These are phyloP conservation scores for Lodderomyces margitis DNA, from an alignment of 1,139 yeast genomes.

Conservation along the genomic window DNA sequence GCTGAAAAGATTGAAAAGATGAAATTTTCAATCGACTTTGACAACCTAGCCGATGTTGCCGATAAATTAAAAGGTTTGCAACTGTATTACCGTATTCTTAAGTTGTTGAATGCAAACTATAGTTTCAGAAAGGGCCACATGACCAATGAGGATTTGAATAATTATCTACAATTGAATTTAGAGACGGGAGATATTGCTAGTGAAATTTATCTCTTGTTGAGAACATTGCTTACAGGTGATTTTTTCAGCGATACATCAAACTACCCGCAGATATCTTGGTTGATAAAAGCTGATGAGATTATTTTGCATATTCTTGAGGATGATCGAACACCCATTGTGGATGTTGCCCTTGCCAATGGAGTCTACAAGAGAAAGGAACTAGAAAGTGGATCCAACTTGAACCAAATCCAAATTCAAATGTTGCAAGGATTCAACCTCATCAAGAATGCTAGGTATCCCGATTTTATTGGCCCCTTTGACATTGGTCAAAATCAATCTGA, in stretches of 20 bases:
- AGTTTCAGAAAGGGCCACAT: constrained; percentile 34
- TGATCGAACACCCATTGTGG: constrained; percentile 41
- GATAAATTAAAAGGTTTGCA: constrained; percentile 29
- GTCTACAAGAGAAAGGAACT: constrained; percentile 46
- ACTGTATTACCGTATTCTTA: constrained; percentile 24
- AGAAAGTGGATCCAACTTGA: constrained; percentile 44
- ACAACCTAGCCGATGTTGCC: constrained; percentile 33
- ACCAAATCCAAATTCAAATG: constrained; percentile 43
- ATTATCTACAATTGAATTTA: constrained; percentile 28
- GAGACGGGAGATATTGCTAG: constrained; percentile 30
- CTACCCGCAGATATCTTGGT: constrained; percentile 43
- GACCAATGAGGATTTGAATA: constrained; percentile 38
- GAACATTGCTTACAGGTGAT: constrained; percentile 42
- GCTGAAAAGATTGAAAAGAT: constrained; percentile 39
- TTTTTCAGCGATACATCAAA: constrained; percentile 17
- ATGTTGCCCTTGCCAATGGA: constrained; percentile 40
- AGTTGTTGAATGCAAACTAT: constrained; percentile 31
- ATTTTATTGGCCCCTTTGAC: constrained; percentile 36
- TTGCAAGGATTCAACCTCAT: constrained; percentile 43
- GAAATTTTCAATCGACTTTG: constrained; percentile 43
- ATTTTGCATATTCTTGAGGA: constrained; percentile 45
- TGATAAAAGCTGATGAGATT: constrained; percentile 54
- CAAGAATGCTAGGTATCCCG: constrained; percentile 32
- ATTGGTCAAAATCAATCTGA: constrained; percentile 10
- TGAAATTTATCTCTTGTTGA: constrained; percentile 39